Conservation (phyloP, 192 early-diverging fungal species). For the Helicostylum pulchrum region DNA sequence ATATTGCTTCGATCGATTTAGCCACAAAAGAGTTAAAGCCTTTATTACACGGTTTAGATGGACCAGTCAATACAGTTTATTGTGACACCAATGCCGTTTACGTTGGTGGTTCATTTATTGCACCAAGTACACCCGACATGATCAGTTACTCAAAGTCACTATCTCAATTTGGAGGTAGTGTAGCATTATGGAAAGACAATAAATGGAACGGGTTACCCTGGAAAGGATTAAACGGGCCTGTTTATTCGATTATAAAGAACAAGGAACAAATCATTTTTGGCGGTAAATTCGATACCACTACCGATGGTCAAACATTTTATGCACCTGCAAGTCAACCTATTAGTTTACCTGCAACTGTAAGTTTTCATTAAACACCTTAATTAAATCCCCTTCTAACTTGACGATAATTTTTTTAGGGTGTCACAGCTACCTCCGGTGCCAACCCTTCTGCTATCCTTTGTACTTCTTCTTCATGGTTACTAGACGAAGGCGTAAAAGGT, state of each 20-base stretch:
- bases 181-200: slow-evolving; percentile 30
- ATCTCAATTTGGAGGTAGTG: slow-evolving; percentile 20
- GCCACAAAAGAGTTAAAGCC: slow-evolving; percentile 7
- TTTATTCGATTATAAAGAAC: slow-evolving; percentile 52
- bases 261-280: slow-evolving; percentile 55
- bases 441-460: slow-evolving; percentile 10
- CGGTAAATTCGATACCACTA: slow-evolving; percentile 61
- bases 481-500: neutral
- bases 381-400: slow-evolving; percentile 9
- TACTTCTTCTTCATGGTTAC: slow-evolving; percentile 4
- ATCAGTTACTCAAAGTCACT: slow-evolving; percentile 15
- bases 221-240: slow-evolving; percentile 64
- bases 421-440: neutral
- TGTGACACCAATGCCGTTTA: slow-evolving; percentile 31
- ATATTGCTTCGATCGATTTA: slow-evolving; percentile 26
- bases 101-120: slow-evolving; percentile 33
- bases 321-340: slow-evolving; percentile 48
- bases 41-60: slow-evolving; percentile 31
- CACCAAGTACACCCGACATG: slow-evolving; percentile 8
- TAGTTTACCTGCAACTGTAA: slow-evolving; percentile 36
- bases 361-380: slow-evolving; percentile 10
- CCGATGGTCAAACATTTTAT: slow-evolving; percentile 50
- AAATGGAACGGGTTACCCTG: slow-evolving; percentile 58
- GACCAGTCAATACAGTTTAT: slow-evolving; percentile 27
- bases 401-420: neutral